Evolutionary conservation across 768 basidiomycete species (phyloP), one percentile per base, ranked within the genome.

Genomic region (Termitomyces heimii): DNA sequence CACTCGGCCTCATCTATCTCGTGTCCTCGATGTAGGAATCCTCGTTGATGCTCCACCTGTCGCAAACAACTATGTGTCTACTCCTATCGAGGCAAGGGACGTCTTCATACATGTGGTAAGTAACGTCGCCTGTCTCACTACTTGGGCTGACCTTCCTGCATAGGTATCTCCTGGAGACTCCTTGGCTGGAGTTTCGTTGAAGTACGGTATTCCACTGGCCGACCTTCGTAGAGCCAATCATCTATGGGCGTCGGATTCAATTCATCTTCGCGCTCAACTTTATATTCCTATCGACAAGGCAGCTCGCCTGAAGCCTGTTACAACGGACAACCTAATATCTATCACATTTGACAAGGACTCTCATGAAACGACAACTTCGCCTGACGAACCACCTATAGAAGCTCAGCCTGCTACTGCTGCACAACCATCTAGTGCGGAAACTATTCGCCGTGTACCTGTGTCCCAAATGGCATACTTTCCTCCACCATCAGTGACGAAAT

Each of bases 231-330:
- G 85, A 63, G 86, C 86, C 48, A 99, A 99, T 70, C 92, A 94
- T 62, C 76, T 99, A 8, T 99, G 97, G 97, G 70, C 92, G 6
- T 88, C 91, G 7, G 97, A 98, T 68, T 81, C 92, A 1, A 89
- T 99, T 46, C 92, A 96, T 71, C 80, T 94, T 34, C 88, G 95
- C 29, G 84, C 85, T 46, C 77, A 83, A 6, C 82, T 97, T 35
- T 86, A 89, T 65, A 87, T 98, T 56, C 94, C 95, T 0, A 65
- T 87, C 35, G 82, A 86, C 51, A 77, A 77, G 60, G 77, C 83
- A 24, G 73, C 78, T 31, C 78, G 78, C 24, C 72, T 78, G 46
- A 74, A 68, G 43, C 73, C 77, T 54, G 69, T 65, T 54, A 53
- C 70, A 43, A 57, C 61, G 32, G 64, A 69, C 46, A 63, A 60